These are phyloP conservation scores for Malus domestica DNA, from an alignment of 306 rosid genomes.

Conservation along the genomic window DNA sequence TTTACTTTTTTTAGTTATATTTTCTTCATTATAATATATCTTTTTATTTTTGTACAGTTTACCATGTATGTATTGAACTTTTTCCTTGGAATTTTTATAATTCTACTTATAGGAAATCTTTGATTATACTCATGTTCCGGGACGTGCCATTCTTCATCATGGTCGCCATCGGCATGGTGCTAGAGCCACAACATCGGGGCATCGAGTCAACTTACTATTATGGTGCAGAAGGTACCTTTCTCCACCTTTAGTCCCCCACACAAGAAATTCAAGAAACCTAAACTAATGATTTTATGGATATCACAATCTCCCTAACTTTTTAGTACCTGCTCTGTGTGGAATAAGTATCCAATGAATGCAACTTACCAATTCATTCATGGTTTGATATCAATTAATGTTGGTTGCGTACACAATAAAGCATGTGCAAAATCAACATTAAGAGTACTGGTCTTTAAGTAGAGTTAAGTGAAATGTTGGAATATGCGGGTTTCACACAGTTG, in stretches of 20 bases:
- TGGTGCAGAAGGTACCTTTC: conserved; percentile 89
- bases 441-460: not conserved
- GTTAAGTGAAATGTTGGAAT: not conserved
- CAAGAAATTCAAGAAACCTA: not conserved
- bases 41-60: not conserved
- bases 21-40: not conserved
- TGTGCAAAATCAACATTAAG: not conserved
- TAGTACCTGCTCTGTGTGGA: not conserved
- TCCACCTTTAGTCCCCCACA: not conserved
- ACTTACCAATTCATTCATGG: not conserved
- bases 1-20: not conserved
- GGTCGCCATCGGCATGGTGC: conserved; percentile 97
- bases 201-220: conserved; percentile 62
- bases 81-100: not conserved
- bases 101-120: conserved; percentile 52
- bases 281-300: not conserved
- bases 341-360: not conserved
- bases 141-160: conserved; percentile 76
- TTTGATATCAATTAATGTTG: not conserved
- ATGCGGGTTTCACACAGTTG: not conserved
- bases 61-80: not conserved
- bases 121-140: conserved; percentile 69
- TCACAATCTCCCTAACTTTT: not conserved
- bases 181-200: conserved; percentile 76
- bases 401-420: not conserved